Conservation (phyloP, 345 rosid species). For the Citrus inodora region DNA sequence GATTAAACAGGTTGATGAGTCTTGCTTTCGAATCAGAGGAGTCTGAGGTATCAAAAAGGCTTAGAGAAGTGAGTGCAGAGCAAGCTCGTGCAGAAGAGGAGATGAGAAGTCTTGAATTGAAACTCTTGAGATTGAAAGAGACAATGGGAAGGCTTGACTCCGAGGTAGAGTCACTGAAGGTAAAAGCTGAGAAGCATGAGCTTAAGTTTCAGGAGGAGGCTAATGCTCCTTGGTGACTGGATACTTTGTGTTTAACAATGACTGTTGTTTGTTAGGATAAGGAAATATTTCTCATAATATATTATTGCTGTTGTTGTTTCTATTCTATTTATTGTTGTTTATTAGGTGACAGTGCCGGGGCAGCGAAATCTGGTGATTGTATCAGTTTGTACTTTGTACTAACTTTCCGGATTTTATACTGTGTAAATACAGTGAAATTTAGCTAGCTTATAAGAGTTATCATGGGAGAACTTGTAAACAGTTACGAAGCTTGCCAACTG, state of each 20-base stretch:
- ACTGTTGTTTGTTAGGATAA: neutral
- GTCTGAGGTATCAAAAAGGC: constrained; percentile 23
- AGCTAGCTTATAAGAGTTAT: neutral
- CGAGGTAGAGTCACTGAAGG: constrained; percentile 26
- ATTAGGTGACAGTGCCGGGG: neutral
- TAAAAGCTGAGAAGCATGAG: constrained; percentile 24
- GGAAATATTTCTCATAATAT: neutral
- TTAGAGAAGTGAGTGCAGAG: constrained; percentile 18
- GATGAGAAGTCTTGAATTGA: constrained; percentile 27
- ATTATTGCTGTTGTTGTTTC: neutral
- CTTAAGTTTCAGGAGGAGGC: constrained; percentile 27
- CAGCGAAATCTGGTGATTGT: neutral
- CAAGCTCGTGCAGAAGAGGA: constrained; percentile 27
- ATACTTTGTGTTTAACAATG: neutral
- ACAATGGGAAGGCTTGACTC: constrained; percentile 23
- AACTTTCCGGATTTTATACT: neutral
- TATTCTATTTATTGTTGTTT: neutral
- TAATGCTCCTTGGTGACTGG: constrained; percentile 34
- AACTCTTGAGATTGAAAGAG: constrained; percentile 22
- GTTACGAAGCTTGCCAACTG: neutral
- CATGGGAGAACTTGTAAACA: neutral
- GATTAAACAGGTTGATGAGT: constrained; percentile 29
- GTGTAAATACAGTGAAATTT: constrained; percentile 9
- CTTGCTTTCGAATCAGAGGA: constrained; percentile 28
- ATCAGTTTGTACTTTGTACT: neutral